These are phyloP conservation scores for Hemileia vastatrix DNA, from an alignment of 1,284 basidiomycete genomes.

Conservation along the genomic window DNA sequence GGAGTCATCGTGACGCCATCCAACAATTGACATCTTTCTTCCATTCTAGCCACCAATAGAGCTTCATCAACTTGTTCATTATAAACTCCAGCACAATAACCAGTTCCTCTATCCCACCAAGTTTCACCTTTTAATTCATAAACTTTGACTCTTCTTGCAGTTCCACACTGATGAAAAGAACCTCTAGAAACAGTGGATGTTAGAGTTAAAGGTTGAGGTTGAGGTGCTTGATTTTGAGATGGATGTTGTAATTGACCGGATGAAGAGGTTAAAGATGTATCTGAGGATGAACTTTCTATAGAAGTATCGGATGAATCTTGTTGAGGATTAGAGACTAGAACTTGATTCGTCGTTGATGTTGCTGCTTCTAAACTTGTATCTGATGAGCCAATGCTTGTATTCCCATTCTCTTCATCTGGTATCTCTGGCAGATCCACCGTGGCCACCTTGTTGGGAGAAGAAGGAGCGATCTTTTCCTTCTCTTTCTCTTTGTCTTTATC, in stretches of 20 bases:
- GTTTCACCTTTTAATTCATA: slow-evolving; percentile 78
- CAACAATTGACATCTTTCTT: slow-evolving; percentile 37
- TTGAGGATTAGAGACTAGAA: too few species aligned
- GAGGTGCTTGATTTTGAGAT: background rate
- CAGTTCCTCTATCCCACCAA: slow-evolving; percentile 89
- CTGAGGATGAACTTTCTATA: too few species aligned
- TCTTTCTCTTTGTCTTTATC: too few species aligned
- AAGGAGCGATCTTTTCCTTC: too few species aligned
- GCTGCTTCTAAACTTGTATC: too few species aligned
- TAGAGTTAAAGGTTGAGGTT: slow-evolving; percentile 13
- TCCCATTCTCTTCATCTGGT: too few species aligned
- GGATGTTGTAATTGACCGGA: background rate
- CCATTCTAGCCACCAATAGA: slow-evolving; percentile 37
- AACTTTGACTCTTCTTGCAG: slow-evolving; percentile 54
- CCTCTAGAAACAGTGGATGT: slow-evolving; percentile 39
- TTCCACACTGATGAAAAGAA: slow-evolving; percentile 41
- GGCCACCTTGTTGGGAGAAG: background rate
- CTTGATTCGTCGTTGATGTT: too few species aligned
- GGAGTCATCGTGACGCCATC: slow-evolving; percentile 18
- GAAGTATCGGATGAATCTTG: too few species aligned
- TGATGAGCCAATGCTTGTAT: too few species aligned
- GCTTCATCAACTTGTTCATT: slow-evolving; percentile 38
- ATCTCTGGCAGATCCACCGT: background rate
- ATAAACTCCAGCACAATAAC: slow-evolving; percentile 75
- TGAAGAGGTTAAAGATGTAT: background rate